phyloP scores from a whole-genome alignment of 352 stramenopile species.

The Phytopythium boreale region DNA sequence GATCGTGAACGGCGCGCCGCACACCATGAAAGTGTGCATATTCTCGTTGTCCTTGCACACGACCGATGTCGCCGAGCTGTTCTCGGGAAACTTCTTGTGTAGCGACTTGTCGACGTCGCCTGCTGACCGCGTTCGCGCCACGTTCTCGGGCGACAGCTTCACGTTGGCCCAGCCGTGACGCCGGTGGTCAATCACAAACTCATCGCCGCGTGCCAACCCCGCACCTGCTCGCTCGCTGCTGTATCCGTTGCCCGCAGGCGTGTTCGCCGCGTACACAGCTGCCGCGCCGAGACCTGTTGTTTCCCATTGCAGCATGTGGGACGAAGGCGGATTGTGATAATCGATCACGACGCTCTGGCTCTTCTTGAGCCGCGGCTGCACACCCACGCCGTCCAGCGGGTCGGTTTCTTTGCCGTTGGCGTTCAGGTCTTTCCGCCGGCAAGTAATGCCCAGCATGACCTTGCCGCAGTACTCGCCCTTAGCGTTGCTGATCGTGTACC shows the following conservation, averaged over 20 bases:
- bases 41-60: conserved; percentile 83
- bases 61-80: conserved; percentile 43
- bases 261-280: not conserved
- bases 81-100: conserved; percentile 39
- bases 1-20: conserved; percentile 84
- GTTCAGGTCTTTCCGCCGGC: conserved; percentile 27
- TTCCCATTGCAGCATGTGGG: conserved; percentile 78
- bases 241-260: conserved; percentile 9
- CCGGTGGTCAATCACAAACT: conserved; percentile 42
- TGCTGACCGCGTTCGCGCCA: conserved; percentile 51
- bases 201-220: conserved; percentile 28
- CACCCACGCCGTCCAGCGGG: conserved; percentile 5
- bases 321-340: conserved; percentile 59
- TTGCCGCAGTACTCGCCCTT: conserved; percentile 88
- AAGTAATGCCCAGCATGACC: conserved; percentile 79
- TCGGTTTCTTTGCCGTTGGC: conserved; percentile 17
- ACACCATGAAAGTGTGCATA: conserved; percentile 90
- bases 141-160: conserved; percentile 66
- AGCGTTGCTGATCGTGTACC: conserved; percentile 83
- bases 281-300: conserved; percentile 11
- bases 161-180: conserved; percentile 80
- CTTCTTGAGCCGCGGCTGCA: conserved; percentile 68
- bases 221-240: conserved; percentile 8
- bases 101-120: conserved; percentile 30
- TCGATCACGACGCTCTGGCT: conserved; percentile 78